Evolutionary conservation across 1,284 basidiomycete species (phyloP).

Genomic region (Tilletia indica): DNA sequence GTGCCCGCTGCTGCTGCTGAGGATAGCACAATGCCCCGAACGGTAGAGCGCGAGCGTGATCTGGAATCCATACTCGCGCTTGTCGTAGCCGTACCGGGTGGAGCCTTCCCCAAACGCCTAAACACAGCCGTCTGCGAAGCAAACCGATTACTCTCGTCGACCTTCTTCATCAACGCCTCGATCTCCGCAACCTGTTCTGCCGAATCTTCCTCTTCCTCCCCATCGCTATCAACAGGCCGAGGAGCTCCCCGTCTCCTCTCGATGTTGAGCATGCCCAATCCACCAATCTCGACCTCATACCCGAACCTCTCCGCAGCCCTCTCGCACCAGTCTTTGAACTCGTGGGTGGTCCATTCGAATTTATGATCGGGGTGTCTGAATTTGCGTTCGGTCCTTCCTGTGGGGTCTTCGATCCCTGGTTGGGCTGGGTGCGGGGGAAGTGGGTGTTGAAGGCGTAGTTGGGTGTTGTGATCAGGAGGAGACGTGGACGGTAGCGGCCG

Average conservation of each 20-base stretch:
- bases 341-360: conserved; percentile 68
- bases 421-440: conserved; percentile 63
- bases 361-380: conserved; percentile 81
- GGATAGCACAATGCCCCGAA: not conserved
- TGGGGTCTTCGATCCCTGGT: conserved; percentile 70
- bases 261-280: conserved; percentile 13
- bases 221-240: not conserved
- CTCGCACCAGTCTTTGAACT: conserved; percentile 17
- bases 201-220: not conserved
- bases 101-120: conserved; percentile 8
- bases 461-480: conserved; percentile 83
- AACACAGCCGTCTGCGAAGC: conserved; percentile 14
- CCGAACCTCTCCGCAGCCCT: conserved; percentile 6
- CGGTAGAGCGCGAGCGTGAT: conserved; percentile 1
- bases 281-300: conserved; percentile 21
- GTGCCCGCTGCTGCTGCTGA: not conserved
- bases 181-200: conserved; percentile 4
- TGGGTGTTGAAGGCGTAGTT: conserved; percentile 84
- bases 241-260: conserved; percentile 16
- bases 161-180: conserved; percentile 5
- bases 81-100: not conserved
- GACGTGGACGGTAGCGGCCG: conserved; percentile 75
- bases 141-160: not conserved
- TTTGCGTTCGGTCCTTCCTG: conserved; percentile 64
- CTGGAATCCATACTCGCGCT: not conserved